Evolutionary conservation across 2,329 filamentous ascomycete genomes (phyloP).

Genomic region (Sordariomycetes sp.): DNA sequence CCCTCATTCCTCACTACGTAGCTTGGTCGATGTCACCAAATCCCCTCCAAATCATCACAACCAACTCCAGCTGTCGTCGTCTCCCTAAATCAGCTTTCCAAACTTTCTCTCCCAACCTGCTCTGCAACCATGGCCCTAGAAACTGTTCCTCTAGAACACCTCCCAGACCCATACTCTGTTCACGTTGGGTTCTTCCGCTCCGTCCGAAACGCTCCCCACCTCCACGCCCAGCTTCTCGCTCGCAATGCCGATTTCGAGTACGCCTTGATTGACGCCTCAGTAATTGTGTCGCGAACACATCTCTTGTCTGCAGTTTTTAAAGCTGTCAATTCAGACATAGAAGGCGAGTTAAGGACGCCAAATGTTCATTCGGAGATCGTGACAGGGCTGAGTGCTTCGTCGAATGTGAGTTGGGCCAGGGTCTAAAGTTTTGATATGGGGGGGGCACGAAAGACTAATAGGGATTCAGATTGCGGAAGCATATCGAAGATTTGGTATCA

Average conservation of each 20-base stretch:
- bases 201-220: slow-evolving; percentile 66
- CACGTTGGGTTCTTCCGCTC: slow-evolving; percentile 68
- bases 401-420: slow-evolving; percentile 50
- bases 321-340: slow-evolving; percentile 58
- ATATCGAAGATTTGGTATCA: slow-evolving; percentile 81
- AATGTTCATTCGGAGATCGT: slow-evolving; percentile 90
- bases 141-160: slow-evolving; percentile 64
- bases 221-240: slow-evolving; percentile 76
- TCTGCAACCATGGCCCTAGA: no score
- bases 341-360: slow-evolving; percentile 59
- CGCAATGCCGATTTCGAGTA: slow-evolving; percentile 86
- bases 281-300: slow-evolving; percentile 64
- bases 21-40: no score
- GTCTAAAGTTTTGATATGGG: not conserved
- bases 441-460: slow-evolving; percentile 5
- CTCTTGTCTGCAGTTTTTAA: slow-evolving; percentile 68
- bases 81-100: no score
- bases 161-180: slow-evolving; percentile 57
- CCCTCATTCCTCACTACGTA: no score
- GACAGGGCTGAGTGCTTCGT: slow-evolving; percentile 68
- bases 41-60: no score
- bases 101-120: no score
- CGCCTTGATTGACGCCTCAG: slow-evolving; percentile 79
- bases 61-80: no score
- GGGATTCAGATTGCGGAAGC: slow-evolving; percentile 70